phyloP scores from a whole-genome alignment of 768 basidiomycete species.

The Kwoniella sp. region DNA sequence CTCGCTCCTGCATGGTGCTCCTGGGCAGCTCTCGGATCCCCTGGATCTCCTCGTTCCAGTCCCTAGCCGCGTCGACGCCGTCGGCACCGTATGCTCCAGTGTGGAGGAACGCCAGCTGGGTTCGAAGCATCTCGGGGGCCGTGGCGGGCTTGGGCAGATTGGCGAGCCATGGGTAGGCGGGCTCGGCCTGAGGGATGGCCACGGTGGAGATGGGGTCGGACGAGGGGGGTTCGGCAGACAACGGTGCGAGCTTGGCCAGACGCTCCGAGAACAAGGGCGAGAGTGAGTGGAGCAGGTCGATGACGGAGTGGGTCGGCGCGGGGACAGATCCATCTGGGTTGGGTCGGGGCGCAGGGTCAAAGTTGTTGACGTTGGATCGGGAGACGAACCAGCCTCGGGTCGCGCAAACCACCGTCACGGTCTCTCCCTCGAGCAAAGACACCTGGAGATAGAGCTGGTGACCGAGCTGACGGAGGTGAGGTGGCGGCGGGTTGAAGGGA shows the following conservation, averaged over 20 bases:
- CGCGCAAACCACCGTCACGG: constrained; percentile 50
- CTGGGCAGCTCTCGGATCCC: constrained; percentile 51
- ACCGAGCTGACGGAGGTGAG: constrained; percentile 51
- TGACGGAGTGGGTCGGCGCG: constrained; percentile 47
- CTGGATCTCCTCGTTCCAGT: constrained; percentile 55
- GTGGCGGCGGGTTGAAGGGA: constrained; percentile 54
- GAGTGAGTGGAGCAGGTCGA: constrained; percentile 52
- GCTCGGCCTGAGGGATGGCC: constrained; percentile 51
- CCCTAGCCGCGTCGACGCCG: constrained; percentile 51
- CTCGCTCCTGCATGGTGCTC: constrained; percentile 47
- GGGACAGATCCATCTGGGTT: constrained; percentile 22
- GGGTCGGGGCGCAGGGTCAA: constrained; percentile 51
- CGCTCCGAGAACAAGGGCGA: constrained; percentile 50
- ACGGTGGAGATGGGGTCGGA: constrained; percentile 49
- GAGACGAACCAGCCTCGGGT: constrained; percentile 53
- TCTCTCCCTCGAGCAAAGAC: constrained; percentile 52
- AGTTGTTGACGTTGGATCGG: constrained; percentile 47
- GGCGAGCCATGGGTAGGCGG: constrained; percentile 52
- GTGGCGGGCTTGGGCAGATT: constrained; percentile 38
- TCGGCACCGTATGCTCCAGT: constrained; percentile 51
- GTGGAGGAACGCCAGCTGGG: constrained; percentile 53
- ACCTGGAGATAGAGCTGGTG: constrained; percentile 53
- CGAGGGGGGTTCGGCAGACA: constrained; percentile 26
- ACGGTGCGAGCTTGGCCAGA: constrained; percentile 31
- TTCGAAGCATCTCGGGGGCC: constrained; percentile 49